Conservation (phyloP, 257 asterid species). For the Salvia hispanica region DNA sequence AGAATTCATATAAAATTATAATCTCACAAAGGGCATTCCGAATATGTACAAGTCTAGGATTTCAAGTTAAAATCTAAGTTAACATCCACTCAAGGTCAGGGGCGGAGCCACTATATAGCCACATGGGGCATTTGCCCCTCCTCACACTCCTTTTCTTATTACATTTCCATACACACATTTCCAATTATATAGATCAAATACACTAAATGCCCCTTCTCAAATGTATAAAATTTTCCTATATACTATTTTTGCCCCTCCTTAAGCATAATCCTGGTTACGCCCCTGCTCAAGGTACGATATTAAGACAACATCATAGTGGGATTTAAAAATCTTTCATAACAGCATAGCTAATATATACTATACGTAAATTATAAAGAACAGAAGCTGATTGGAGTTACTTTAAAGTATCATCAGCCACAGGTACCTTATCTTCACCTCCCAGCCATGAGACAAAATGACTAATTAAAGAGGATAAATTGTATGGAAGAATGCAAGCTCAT, state of each 20-base stretch:
- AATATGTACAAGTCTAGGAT: constrained; percentile 7
- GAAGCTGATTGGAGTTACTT: constrained; percentile 5
- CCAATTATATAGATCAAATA: too few species aligned
- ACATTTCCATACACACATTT: too few species aligned
- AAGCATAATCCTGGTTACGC: too few species aligned
- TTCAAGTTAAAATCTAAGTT: neutral
- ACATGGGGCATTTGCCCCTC: too few species aligned
- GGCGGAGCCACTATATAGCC: too few species aligned
- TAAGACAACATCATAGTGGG: constrained; percentile 21
- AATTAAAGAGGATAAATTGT: constrained; percentile 7
- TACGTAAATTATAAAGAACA: neutral
- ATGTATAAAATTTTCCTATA: too few species aligned
- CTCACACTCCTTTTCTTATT: too few species aligned
- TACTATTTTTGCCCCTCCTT: too few species aligned
- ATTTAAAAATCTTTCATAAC: neutral
- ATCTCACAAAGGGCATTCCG: neutral
- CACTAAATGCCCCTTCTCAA: too few species aligned
- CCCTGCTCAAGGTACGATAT: constrained; percentile 15
- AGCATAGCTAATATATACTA: neutral
- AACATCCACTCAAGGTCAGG: constrained; percentile 13
- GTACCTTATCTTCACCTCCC: constrained; percentile 5
- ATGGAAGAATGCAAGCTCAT: constrained; percentile 39
- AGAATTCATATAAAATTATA: too few species aligned
- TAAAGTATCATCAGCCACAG: constrained; percentile 1
- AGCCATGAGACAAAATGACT: neutral